Evolutionary conservation across 176 grass and related monocot genomes (phyloP), one percentile per base, ranked within the genome.

Genomic region (Alopecurus myosuroides): DNA sequence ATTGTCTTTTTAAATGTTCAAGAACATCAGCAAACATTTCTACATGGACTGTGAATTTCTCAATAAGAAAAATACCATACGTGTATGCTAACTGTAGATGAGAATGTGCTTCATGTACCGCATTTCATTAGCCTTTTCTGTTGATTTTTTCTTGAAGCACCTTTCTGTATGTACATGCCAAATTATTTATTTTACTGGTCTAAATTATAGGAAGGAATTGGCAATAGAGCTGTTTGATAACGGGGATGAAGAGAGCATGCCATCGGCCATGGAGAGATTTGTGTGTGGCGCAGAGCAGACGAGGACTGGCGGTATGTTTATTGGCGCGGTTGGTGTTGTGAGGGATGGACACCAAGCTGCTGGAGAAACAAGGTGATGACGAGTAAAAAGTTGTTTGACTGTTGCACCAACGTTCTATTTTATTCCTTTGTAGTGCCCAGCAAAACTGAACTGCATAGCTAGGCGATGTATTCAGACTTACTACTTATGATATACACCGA

Each of bases 181-280:
- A 31, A 58, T 76, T 58, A 85, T 18, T 22, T 81, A 5, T 41
- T 65, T 74, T 20, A 26, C 34, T 70, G 34, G 13, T 81, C 3
- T 75, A 81, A 58, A 90, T 61, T 88, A 83, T 90, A 94, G 88
- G 90, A 76, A 85, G 90, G 94, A 89, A 92, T 94, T 53, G 78
- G 90, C 50, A 97, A 97, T 76, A 94, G 90, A 91, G 90, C 85
- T 78, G 86, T 92, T 77, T 7, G 50, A 52, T 17, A 22, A 52
- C 19, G 7, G 0, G 19, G 17, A 52, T 6, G 50, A 52, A 1
- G 17, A 51, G 50, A 52, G 18, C 19, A 51, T 51, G 49, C 49
- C 19, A 22, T 52, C 3, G 50, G 50, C 3, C 19, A 6, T 52
- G 50, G 20, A 51, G 49, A 51, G 18, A 5, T 53, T 22, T 22